Base-by-base conservation (phyloP, 129 eudicot species). In the Flaveria sonorensis region DNA sequence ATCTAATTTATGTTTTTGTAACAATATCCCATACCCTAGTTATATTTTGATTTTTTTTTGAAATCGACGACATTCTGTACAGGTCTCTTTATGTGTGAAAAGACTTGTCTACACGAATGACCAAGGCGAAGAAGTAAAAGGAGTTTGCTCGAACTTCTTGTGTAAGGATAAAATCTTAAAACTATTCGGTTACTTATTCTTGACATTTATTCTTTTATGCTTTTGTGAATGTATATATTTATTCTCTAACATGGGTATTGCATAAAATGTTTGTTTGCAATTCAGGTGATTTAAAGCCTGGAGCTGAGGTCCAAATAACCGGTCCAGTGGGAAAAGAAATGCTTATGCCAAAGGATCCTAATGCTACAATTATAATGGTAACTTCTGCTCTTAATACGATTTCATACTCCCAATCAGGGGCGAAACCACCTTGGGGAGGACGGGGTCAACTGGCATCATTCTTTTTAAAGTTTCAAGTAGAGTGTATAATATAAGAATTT, bases 271-370 rank as follows among this genome's bases (percentile, higher is more conserved):
- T 30, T 63, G 55, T 30, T 61, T 65, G 75, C 18, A 57, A 78
- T 45, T 66, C 85, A 95, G 99, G 99, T 84, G 97, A 95, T 85
- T 78, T 95, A 79, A 92, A 89, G 82, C 97, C 99, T 14, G 99
- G 99, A 67, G 20, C 84, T 61, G 94, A 89, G 57, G 97, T 89
- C 70, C 81, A 86, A 82, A 84, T 95, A 23, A 95, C 99, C 0
- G 99, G 99, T 62, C 99, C 99, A 62, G 99, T 95, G 10, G 99
- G 99, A 53, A 95, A 92, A 85, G 99, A 95, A 73, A 95, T 95
- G 99, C 97, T 95, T 77, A 95, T 95, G 99, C 99, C 99, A 18
- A 92, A 88, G 80, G 99, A 95, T 82, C 97, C 97, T 42, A 89
- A 92, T 81, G 99, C 99, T 60, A 95, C 97, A 10, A 61, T 95